phyloP scores from a whole-genome alignment of 1,139 yeast genomes.

The Sugiyamaella grinbergsii region DNA sequence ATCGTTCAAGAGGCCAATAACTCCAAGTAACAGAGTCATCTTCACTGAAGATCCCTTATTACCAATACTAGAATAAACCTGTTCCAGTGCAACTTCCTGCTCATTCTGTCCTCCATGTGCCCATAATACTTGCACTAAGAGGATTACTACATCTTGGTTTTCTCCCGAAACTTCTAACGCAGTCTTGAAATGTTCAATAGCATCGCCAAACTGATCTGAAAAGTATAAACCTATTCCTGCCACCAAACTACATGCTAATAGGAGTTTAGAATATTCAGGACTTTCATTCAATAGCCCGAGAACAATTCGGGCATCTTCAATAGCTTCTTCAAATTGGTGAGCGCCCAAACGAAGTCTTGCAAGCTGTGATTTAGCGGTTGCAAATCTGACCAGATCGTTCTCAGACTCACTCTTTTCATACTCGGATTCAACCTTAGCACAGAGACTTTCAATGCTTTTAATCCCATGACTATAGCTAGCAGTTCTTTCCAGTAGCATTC shows the following conservation, averaged over 20 bases:
- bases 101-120: slow-evolving; percentile 65
- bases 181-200: slow-evolving; percentile 65
- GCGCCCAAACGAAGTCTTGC: slow-evolving; percentile 71
- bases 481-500: slow-evolving; percentile 61
- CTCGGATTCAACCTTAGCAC: slow-evolving; percentile 54
- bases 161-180: slow-evolving; percentile 59
- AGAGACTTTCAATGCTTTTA: slow-evolving; percentile 51
- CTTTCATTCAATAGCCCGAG: slow-evolving; percentile 53
- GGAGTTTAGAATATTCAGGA: slow-evolving; percentile 38
- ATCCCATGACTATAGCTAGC: slow-evolving; percentile 59
- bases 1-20: slow-evolving; percentile 69
- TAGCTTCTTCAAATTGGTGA: slow-evolving; percentile 56
- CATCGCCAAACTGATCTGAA: slow-evolving; percentile 58
- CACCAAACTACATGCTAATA: slow-evolving; percentile 64
- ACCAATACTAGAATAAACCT: slow-evolving; percentile 56
- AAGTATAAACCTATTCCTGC: slow-evolving; percentile 73
- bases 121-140: slow-evolving; percentile 78
- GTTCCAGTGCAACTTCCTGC: slow-evolving; percentile 71
- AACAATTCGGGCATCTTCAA: slow-evolving; percentile 62
- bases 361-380: slow-evolving; percentile 63
- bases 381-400: slow-evolving; percentile 54
- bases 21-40: slow-evolving; percentile 75
- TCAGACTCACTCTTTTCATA: slow-evolving; percentile 59
- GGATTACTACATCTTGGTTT: slow-evolving; percentile 63
- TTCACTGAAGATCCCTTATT: slow-evolving; percentile 59